These are phyloP conservation scores for Phytophthora sojae DNA, from an alignment of 352 stramenopile genomes.

Conservation along the genomic window DNA sequence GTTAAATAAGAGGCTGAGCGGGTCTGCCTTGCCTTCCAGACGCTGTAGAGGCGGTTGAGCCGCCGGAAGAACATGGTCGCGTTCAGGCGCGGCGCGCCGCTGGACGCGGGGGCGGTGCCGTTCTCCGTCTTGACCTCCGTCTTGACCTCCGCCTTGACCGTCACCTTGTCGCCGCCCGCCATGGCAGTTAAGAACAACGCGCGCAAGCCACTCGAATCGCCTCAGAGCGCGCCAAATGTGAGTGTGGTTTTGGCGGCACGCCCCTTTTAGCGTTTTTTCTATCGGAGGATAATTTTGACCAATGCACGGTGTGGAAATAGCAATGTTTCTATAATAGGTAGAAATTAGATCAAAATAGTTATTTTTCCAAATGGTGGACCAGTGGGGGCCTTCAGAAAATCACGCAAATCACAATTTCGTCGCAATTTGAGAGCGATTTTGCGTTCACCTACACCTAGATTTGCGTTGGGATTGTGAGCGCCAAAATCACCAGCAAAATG, in stretches of 20 bases:
- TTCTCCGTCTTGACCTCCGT: constrained; percentile 48
- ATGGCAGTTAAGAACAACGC: constrained; percentile 16
- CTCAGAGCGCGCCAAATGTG: neutral
- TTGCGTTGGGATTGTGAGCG: neutral
- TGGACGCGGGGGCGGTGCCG: constrained; percentile 1
- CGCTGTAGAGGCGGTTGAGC: constrained; percentile 75
- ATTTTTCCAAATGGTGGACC: too few relatives aligned
- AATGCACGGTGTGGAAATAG: neutral
- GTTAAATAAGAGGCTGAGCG: constrained; percentile 13
- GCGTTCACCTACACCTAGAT: neutral
- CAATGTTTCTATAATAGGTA: neutral
- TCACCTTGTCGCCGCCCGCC: constrained; percentile 34
- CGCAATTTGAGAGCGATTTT: neutral
- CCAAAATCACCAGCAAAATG: too few relatives aligned
- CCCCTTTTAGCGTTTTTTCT: neutral
- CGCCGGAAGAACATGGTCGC: constrained; percentile 82
- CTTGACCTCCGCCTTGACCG: constrained; percentile 46
- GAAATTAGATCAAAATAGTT: neutral
- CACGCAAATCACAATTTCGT: neutral
- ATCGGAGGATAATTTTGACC: neutral
- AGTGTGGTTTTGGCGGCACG: neutral
- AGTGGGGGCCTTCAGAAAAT: neutral
- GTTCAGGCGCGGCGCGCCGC: constrained; percentile 55
- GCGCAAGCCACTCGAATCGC: neutral
- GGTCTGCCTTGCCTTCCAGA: constrained; percentile 47